Evolutionary conservation across 2,329 filamentous ascomycete species (phyloP).

Genomic region (Cercospora sp.): DNA sequence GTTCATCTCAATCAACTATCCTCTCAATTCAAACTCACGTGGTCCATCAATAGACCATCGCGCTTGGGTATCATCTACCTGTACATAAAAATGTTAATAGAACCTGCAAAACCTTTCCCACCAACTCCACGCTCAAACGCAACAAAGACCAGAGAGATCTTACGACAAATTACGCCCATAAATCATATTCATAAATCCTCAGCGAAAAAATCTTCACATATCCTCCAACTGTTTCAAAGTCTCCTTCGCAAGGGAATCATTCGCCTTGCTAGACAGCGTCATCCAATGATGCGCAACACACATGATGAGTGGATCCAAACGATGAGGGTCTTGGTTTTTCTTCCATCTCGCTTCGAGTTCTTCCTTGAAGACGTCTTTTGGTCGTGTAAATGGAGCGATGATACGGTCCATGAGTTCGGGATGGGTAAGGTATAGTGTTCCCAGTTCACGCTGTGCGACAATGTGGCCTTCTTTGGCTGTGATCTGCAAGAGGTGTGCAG

Average conservation of each 20-base stretch:
- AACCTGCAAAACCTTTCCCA: neutral
- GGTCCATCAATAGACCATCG: neutral
- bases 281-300: constrained; percentile 97
- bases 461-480: constrained; percentile 89
- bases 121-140: constrained; percentile 9
- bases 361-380: constrained; percentile 86
- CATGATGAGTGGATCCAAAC: constrained; percentile 84
- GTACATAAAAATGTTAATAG: constrained; percentile 1
- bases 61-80: constrained; percentile 13
- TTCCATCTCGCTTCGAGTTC: constrained; percentile 70
- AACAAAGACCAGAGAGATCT: neutral
- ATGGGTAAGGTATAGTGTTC: constrained; percentile 88
- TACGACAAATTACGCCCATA: neutral
- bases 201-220: constrained; percentile 49
- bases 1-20: neutral
- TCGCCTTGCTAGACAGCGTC: constrained; percentile 82
- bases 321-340: constrained; percentile 58
- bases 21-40: neutral
- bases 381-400: constrained; percentile 79
- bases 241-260: constrained; percentile 78
- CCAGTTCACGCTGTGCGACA: constrained; percentile 87
- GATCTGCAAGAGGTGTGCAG: constrained; percentile 85
- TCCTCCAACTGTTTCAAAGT: constrained; percentile 73
- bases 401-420: constrained; percentile 79
- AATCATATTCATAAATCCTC: neutral